Percentiles rank a stretch among this genome's conserved stretches.
Conservation (phyloP, 75 land plant species). For the Cupressus sempervirens region DNA sequence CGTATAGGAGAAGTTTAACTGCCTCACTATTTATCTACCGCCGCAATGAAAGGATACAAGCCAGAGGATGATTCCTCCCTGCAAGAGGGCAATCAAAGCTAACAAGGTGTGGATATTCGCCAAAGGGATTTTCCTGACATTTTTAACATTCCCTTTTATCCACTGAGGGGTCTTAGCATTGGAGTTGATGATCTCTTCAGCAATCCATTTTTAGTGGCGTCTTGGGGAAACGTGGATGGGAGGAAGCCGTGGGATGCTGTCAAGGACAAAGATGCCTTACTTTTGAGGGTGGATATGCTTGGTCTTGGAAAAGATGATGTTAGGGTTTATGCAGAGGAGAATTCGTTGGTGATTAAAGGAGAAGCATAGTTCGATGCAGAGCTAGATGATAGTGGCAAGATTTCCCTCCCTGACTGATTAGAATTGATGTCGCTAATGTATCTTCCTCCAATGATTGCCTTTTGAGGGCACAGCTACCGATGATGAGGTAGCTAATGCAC, state of each 20-base stretch:
- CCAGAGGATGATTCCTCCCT: neutral
- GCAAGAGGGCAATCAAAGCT: neutral
- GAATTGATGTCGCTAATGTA: no score
- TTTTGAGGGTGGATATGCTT: slow-evolving; percentile 55
- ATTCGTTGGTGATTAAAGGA: slow-evolving; percentile 45
- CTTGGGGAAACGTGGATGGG: no score
- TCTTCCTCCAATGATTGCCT: no score
- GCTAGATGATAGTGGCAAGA: slow-evolving; percentile 15
- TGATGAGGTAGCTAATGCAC: no score
- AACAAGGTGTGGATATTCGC: neutral
- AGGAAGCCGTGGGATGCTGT: no score
- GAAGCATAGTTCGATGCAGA: slow-evolving; percentile 15
- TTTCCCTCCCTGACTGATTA: no score
- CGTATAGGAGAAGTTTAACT: neutral
- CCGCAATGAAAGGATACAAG: neutral
- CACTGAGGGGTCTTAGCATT: slow-evolving; percentile 35
- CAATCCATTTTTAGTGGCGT: no score
- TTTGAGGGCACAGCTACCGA: no score
- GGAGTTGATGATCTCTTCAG: neutral
- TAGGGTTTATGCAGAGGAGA: slow-evolving; percentile 38
- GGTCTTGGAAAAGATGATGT: slow-evolving; percentile 51
- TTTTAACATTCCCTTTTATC: slow-evolving; percentile 31
- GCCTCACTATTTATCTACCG: neutral
- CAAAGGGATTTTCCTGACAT: neutral
- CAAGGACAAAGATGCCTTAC: neutral